phyloP scores from a whole-genome alignment of 352 stramenopile species.

The Globisporangium lucens region DNA sequence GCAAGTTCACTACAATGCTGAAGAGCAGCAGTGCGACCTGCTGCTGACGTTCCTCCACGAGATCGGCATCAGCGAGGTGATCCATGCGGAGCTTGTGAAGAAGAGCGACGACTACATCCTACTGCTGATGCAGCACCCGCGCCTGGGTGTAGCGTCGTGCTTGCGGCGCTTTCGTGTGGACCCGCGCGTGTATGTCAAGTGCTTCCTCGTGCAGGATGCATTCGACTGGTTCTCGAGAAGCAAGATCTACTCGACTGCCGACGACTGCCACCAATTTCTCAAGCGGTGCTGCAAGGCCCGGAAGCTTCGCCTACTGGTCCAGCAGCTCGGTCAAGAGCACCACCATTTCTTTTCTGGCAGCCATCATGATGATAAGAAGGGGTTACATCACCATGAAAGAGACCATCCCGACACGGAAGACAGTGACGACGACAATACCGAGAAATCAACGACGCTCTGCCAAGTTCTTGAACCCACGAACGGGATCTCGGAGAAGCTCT shows the following conservation, averaged over 20 bases:
- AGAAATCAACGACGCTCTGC: neutral
- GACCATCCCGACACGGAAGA: neutral
- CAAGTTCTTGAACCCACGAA: neutral
- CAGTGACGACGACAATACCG: neutral
- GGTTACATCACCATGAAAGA: conserved; percentile 5
- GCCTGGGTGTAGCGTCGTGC: conserved; percentile 37
- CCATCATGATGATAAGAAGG: neutral
- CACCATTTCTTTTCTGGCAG: conserved; percentile 46
- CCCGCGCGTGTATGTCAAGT: conserved; percentile 65
- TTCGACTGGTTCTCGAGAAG: conserved; percentile 58
- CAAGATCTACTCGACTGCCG: conserved; percentile 38
- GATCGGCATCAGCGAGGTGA: conserved; percentile 45
- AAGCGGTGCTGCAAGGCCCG: conserved; percentile 72
- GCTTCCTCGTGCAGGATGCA: conserved; percentile 70
- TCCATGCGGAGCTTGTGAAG: conserved; percentile 41
- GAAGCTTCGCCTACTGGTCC: conserved; percentile 65
- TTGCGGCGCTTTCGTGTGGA: conserved; percentile 69
- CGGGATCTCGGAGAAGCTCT: conserved; percentile 19
- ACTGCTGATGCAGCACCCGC: conserved; percentile 59
- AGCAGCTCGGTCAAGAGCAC: conserved; percentile 45
- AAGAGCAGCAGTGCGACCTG: conserved; percentile 12
- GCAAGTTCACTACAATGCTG: neutral
- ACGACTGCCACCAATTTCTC: conserved; percentile 49
- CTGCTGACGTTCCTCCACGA: conserved; percentile 38
- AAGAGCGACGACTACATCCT: conserved; percentile 77